Evolutionary conservation across 2,329 filamentous ascomycete species (phyloP).

Genomic region (Pochonia chlamydosporia): DNA sequence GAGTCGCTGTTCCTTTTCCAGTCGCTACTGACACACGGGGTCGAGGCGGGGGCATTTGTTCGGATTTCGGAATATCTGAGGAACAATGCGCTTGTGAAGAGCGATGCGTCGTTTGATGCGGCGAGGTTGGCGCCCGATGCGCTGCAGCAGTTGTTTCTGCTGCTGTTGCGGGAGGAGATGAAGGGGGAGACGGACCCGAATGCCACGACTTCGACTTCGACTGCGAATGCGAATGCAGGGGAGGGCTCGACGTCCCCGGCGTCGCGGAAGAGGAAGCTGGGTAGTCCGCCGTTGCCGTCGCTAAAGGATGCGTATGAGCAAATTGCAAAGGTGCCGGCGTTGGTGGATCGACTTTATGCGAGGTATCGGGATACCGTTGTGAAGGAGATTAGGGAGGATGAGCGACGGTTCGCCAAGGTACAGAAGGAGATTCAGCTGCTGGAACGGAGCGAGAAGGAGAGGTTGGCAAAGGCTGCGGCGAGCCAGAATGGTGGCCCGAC

Average conservation of each 20-base stretch:
- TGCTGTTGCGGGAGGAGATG: slow-evolving; percentile 69
- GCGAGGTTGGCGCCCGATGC: slow-evolving; percentile 70
- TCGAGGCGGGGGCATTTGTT: slow-evolving; percentile 59
- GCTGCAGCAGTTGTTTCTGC: slow-evolving; percentile 71
- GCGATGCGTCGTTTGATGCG: slow-evolving; percentile 66
- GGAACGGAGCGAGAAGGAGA: slow-evolving; percentile 42
- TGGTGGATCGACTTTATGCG: slow-evolving; percentile 70
- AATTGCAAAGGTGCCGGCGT: slow-evolving; percentile 59
- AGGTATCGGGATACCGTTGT: slow-evolving; percentile 66
- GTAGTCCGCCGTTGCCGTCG: slow-evolving; percentile 56
- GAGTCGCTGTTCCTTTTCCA: slow-evolving; percentile 84
- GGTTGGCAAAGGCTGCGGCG: slow-evolving; percentile 27
- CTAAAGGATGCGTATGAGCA: slow-evolving; percentile 63
- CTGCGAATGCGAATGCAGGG: slow-evolving; percentile 5
- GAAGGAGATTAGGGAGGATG: slow-evolving; percentile 67
- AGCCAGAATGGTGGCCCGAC: slow-evolving; percentile 27
- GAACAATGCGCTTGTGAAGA: slow-evolving; percentile 66
- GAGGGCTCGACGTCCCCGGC: slow-evolving; percentile 47
- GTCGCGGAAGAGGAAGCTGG: slow-evolving; percentile 70
- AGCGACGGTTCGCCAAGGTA: slow-evolving; percentile 58
- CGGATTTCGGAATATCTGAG: slow-evolving; percentile 70
- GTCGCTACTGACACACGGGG: slow-evolving; percentile 63
- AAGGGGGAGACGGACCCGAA: slow-evolving; percentile 38
- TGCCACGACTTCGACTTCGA: not conserved
- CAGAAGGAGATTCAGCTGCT: slow-evolving; percentile 64